These are phyloP conservation scores for Pseudogymnoascus sp. DNA, from an alignment of 2,329 filamentous ascomycete species.

Conservation along the genomic window DNA sequence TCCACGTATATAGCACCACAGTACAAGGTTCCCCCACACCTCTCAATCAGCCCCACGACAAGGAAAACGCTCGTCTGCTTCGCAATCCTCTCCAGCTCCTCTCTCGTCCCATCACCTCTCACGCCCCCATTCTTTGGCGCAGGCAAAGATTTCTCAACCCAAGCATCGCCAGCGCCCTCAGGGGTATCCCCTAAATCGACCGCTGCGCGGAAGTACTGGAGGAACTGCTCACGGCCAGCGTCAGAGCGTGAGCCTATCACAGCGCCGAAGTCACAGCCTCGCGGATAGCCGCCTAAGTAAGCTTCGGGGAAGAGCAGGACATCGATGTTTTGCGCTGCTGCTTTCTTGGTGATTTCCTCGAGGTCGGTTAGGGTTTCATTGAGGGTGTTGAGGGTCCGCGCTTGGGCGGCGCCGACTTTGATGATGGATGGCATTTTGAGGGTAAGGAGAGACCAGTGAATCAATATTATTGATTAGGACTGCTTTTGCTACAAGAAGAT, in stretches of 20 bases:
- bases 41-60: conserved; percentile 72
- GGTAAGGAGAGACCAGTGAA: not conserved
- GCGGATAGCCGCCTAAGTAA: conserved; percentile 84
- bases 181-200: conserved; percentile 78
- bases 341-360: conserved; percentile 50
- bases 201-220: conserved; percentile 67
- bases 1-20: conserved; percentile 78
- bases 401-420: conserved; percentile 37
- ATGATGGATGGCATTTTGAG: conserved; percentile 10
- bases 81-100: conserved; percentile 69
- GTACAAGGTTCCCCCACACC: conserved; percentile 72
- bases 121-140: conserved; percentile 33
- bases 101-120: conserved; percentile 67
- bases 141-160: conserved; percentile 55
- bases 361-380: conserved; percentile 58
- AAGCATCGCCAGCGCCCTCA: conserved; percentile 59
- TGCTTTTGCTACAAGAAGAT: not conserved
- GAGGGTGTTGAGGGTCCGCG: conserved; percentile 35
- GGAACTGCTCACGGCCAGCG: conserved; percentile 70
- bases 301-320: conserved; percentile 87
- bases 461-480: not conserved
- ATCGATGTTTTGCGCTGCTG: conserved; percentile 48
- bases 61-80: conserved; percentile 72
- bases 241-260: conserved; percentile 60
- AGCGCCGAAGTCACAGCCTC: conserved; percentile 69